Evolutionary conservation across 352 stramenopile genomes (phyloP).

Genomic region (Phytophthora citricola): DNA sequence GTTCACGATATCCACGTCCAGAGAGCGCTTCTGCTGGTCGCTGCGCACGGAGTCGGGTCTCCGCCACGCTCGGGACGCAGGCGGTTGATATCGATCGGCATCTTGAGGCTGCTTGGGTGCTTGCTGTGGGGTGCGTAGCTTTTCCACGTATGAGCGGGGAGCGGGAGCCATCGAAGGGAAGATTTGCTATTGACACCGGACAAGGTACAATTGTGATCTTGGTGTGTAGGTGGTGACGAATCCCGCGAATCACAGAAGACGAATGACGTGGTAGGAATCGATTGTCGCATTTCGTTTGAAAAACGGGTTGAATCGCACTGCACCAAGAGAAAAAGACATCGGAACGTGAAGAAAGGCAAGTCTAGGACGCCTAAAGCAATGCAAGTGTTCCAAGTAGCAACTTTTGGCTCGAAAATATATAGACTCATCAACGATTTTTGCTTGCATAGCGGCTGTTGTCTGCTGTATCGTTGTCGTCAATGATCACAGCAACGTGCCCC

Average conservation of each 20-base stretch:
- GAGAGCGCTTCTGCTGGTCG: slow-evolving; percentile 95
- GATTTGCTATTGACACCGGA: slow-evolving; percentile 23
- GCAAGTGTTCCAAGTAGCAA: too few species aligned
- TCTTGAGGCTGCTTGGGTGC: slow-evolving; percentile 45
- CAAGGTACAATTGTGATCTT: not conserved
- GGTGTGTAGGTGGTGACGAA: not conserved
- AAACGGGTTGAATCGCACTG: not conserved
- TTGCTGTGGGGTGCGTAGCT: slow-evolving; percentile 27
- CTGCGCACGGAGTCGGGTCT: slow-evolving; percentile 94
- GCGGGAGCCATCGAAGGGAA: slow-evolving; percentile 30
- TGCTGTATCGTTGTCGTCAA: not conserved
- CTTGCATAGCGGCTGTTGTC: too few species aligned
- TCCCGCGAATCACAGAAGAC: not conserved
- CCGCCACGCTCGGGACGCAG: slow-evolving; percentile 96
- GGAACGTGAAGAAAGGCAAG: too few species aligned
- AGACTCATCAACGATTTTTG: too few species aligned
- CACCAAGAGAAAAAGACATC: too few species aligned
- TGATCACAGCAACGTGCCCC: slow-evolving; percentile 55
- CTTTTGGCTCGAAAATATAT: too few species aligned
- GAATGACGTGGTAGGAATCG: slow-evolving; percentile 5
- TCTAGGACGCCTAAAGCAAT: too few species aligned
- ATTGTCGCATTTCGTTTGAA: slow-evolving; percentile 1
- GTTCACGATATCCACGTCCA: slow-evolving; percentile 95
- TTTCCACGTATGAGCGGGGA: slow-evolving; percentile 36
- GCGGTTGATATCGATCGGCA: slow-evolving; percentile 99